Evolutionary conservation across 1,284 basidiomycete genomes (phyloP), one percentile per base, ranked within the genome.

Genomic region (Austroboletus niveus): DNA sequence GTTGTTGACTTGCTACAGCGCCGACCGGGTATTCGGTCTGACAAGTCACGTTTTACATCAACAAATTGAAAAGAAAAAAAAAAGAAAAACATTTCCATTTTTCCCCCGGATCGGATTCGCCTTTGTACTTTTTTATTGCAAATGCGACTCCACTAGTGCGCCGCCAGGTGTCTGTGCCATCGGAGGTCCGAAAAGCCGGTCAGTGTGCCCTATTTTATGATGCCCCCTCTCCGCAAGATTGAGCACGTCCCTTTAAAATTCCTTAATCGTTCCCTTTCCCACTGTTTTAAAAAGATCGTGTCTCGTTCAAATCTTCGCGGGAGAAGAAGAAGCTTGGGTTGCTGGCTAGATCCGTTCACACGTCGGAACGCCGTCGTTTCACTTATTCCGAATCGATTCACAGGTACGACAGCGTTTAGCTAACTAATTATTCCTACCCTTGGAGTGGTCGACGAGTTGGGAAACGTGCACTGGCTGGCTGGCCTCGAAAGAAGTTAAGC

Each of bases 251-350:
- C 14, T 35, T 35, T 35, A 14, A 35, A 35, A 35, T 35, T 15
- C 34, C 34, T 35, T n/a, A 35, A 35, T 35, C 34, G 34, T 35
- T 4, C 34, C 5, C 5, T 14, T 35, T 35, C 34, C 34, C 34
- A 35, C 34, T 35, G 34, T 14, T 34, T 14, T 14, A 14, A 34
- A 48, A 44, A 48, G 39, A 48, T 52, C n/a, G 9, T 47, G 42
- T 29, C 29, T 17, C 11, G 12, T 27, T 41, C 11, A 34, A 55
- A 66, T 64, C 55, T 56, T 66, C 66, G 66, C 64, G 68, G 64
- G 68, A 66, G 68, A 66, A 70, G 65, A 41, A 17, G 20, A 45
- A 20, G 29, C 35, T 49, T 48, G 8, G 27, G 32, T 34, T 43
- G 39, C 32, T 20, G 36, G 27, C 44, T 40, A 42, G 53, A 55